Evolutionary conservation across 75 land plant genomes (phyloP).

Genomic region (Pinus tabuliformis): DNA sequence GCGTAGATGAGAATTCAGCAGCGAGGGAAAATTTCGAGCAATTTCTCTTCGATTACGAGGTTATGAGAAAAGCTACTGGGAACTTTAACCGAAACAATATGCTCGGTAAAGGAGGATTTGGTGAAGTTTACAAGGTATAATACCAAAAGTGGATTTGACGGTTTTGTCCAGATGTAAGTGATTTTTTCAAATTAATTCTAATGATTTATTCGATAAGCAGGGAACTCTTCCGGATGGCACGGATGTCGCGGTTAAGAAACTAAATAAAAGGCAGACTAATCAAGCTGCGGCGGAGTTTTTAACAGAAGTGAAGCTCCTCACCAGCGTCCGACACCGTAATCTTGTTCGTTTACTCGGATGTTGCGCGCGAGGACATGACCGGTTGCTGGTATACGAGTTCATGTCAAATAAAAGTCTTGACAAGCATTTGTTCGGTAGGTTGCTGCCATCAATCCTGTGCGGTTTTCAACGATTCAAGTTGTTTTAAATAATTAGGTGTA

Average conservation of each 20-base stretch:
- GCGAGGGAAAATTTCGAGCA: background rate
- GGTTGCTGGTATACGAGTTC: constrained; percentile 20
- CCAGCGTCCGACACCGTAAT: constrained; percentile 21
- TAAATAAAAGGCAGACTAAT: background rate
- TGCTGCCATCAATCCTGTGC: background rate
- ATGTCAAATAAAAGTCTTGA: constrained; percentile 11
- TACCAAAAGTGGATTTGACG: background rate
- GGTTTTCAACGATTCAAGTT: background rate
- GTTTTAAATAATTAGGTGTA: background rate
- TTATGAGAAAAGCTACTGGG: background rate
- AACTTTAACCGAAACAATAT: constrained; percentile 1
- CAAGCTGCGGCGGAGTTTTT: constrained; percentile 10
- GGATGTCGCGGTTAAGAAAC: constrained; percentile 16
- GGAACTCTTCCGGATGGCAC: constrained; percentile 3
- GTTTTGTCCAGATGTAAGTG: too few species aligned
- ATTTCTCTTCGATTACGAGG: background rate
- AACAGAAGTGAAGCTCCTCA: constrained; percentile 16
- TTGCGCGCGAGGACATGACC: constrained; percentile 9
- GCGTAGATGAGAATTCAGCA: background rate
- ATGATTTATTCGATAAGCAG: background rate
- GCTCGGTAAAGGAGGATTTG: constrained; percentile 14
- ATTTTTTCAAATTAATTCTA: background rate
- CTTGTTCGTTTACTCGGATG: constrained; percentile 19
- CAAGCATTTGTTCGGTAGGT: constrained; percentile 7
- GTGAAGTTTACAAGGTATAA: constrained; percentile 15